A percentile compares a stretch with the other conserved stretches of the same genome.
Evolutionary conservation across 2,329 filamentous ascomycete genomes (phyloP).

Genomic region (Aspergillus sp.): DNA sequence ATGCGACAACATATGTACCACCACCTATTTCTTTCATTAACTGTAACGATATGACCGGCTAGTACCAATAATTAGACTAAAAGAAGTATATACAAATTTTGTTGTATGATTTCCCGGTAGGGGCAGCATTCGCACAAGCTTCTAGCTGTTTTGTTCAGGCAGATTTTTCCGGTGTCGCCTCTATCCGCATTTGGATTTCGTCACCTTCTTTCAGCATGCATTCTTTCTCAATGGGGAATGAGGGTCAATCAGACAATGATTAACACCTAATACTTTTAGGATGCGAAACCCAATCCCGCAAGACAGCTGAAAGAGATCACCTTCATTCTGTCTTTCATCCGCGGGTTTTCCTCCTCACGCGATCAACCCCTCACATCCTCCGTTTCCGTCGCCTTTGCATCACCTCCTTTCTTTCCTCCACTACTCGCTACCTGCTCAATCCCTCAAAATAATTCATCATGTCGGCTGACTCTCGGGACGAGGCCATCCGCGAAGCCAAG

Average conservation of each 20-base stretch:
- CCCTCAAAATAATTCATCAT: conserved; percentile 5
- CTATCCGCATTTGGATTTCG: background rate
- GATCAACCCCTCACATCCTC: conserved; percentile 19
- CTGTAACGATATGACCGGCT: conserved; percentile 26
- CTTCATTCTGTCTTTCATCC: background rate
- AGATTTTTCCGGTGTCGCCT: conserved; percentile 6
- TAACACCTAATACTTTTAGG: background rate
- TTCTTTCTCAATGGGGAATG: background rate
- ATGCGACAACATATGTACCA: conserved; percentile 25
- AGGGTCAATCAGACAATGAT: background rate
- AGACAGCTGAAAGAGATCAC: background rate
- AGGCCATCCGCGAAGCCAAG: conserved; percentile 43
- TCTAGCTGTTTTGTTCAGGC: background rate
- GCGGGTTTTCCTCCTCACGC: conserved; percentile 8
- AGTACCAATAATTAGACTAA: conserved; percentile 31
- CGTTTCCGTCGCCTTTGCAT: background rate
- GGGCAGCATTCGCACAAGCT: background rate
- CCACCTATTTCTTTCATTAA: conserved; percentile 6
- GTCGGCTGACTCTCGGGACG: conserved; percentile 35
- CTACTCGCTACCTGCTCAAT: background rate
- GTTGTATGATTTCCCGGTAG: conserved; percentile 2
- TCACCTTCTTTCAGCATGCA: background rate
- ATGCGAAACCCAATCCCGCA: background rate
- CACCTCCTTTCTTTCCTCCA: background rate
- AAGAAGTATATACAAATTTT: conserved; percentile 12